Percentiles rank a stretch among this genome's conserved stretches.
Conservation (phyloP, 768 basidiomycete species). For the Cyclocybe aegerita region DNA sequence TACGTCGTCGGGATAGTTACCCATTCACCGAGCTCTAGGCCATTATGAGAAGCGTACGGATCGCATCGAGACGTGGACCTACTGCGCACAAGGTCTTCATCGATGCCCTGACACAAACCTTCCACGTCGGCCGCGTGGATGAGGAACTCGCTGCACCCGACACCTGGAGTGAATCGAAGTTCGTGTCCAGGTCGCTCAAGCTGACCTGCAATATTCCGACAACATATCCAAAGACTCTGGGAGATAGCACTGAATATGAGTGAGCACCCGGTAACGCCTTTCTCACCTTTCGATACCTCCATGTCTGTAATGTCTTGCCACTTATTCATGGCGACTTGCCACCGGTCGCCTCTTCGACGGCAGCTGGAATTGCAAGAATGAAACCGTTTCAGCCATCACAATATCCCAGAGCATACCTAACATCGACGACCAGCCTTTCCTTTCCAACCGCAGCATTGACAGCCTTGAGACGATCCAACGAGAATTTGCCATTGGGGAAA, state of each 20-base stretch:
- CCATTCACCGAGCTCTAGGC: constrained; percentile 86
- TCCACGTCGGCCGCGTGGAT: constrained; percentile 99
- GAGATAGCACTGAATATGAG: not conserved
- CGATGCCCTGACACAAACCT: constrained; percentile 94
- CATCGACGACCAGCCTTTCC: constrained; percentile 90
- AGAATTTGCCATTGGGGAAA: constrained; percentile 84
- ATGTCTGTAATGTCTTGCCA: constrained; percentile 97
- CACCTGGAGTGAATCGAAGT: constrained; percentile 3
- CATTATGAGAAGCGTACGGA: constrained; percentile 11
- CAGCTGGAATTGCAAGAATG: constrained; percentile 53
- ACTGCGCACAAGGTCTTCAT: constrained; percentile 84
- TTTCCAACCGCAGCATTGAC: constrained; percentile 71
- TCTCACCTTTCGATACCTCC: constrained; percentile 79
- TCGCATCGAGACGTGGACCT: constrained; percentile 22
- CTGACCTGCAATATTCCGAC: constrained; percentile 78
- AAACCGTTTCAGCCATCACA: not conserved
- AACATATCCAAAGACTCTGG: constrained; percentile 78
- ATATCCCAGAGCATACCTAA: constrained; percentile 59
- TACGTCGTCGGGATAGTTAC: constrained; percentile 90
- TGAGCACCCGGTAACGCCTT: not conserved
- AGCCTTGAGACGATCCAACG: constrained; percentile 61
- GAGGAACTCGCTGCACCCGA: constrained; percentile 73
- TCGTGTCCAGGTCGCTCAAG: not conserved
- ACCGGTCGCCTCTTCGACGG: constrained; percentile 68
- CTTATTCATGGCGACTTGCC: constrained; percentile 98